Percentiles rank a stretch among this genome's conserved stretches.
Conservation (phyloP, 441 rosid genomes). For the Biscutella auriculata region DNA sequence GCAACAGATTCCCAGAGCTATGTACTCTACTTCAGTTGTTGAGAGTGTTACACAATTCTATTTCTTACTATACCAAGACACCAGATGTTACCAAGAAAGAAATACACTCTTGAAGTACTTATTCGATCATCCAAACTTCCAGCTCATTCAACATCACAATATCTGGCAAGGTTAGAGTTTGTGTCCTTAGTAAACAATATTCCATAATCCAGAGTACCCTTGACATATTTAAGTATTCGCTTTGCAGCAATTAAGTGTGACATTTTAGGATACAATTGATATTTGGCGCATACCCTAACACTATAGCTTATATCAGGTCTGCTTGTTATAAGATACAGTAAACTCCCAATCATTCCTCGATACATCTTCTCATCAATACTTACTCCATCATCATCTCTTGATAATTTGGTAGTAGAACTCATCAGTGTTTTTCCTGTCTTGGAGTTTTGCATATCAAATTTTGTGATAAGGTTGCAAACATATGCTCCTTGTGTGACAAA, state of each 20-base stretch:
- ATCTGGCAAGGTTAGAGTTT: accelerated
- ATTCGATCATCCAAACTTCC: too few species aligned
- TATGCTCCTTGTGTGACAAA: not conserved
- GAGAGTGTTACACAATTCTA: not conserved
- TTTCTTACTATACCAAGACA: too few species aligned
- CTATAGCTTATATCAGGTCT: not conserved
- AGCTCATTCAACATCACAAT: not conserved
- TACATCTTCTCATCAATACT: not conserved
- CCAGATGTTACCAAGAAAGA: too few species aligned
- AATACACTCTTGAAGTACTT: too few species aligned
- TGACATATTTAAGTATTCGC: not conserved
- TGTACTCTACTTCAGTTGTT: not conserved
- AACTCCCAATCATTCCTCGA: not conserved
- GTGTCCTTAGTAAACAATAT: not conserved
- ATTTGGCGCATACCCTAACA: not conserved
- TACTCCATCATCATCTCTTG: accelerated
- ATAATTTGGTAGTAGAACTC: too few species aligned
- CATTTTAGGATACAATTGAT: accelerated
- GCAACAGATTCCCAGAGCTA: not conserved
- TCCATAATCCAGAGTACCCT: too few species aligned
- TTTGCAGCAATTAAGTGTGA: not conserved
- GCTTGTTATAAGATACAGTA: not conserved
- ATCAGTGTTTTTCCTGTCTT: accelerated
- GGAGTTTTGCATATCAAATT: not conserved
- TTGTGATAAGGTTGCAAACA: accelerated